These are phyloP conservation scores for Solanum paucissectum DNA, from an alignment of 257 asterid genomes.

Conservation along the genomic window DNA sequence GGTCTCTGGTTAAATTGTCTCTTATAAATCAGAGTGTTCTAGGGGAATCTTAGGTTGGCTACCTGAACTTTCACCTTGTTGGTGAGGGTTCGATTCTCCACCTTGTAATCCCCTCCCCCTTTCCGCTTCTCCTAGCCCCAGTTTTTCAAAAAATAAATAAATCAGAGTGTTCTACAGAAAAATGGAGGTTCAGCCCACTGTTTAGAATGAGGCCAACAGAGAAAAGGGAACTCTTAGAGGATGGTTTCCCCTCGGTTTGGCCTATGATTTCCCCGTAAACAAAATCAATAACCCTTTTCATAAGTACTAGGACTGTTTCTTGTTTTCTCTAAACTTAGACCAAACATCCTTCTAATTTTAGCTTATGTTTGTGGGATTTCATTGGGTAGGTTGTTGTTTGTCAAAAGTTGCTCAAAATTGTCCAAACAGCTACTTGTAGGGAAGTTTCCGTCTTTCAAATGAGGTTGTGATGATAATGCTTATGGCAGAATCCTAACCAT, in stretches of 20 bases:
- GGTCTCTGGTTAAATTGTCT: not conserved
- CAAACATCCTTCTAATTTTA: not conserved
- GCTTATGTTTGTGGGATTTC: not conserved
- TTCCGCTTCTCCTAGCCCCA: not conserved
- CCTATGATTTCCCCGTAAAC: not conserved
- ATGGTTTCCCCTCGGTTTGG: not conserved
- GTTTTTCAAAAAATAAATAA: not conserved
- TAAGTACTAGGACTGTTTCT: not conserved
- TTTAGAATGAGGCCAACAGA: not conserved
- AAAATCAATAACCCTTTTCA: not conserved
- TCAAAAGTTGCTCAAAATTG: not conserved
- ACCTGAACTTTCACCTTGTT: not conserved
- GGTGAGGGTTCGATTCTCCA: not conserved
- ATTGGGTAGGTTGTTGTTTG: not conserved
- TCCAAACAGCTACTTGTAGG: not conserved
- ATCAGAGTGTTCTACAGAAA: not conserved
- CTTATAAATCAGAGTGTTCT: not conserved
- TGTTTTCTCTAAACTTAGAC: not conserved
- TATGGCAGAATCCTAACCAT: not conserved
- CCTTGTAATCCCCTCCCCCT: not conserved
- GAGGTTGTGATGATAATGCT: not conserved
- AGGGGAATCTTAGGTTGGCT: not conserved
- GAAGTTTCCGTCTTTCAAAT: not conserved
- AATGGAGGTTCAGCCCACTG: not conserved
- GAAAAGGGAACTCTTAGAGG: not conserved